Evolutionary conservation across 1,139 yeast genomes (phyloP), one percentile per base, ranked within the genome.

Genomic region (Lodderomyces jiufengensis): DNA sequence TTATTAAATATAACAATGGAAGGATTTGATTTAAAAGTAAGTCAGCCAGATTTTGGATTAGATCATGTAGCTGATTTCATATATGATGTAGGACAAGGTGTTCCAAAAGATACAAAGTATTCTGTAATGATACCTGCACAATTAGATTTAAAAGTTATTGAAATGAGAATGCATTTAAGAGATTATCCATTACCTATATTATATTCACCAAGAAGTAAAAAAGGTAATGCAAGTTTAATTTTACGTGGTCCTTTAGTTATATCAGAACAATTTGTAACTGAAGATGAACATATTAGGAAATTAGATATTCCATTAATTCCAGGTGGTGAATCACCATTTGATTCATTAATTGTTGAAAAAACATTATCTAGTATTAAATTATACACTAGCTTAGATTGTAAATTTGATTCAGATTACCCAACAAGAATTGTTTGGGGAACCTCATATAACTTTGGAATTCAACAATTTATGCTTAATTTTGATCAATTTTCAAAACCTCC

Each of bases 351-450:
- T 13, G 80, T 90, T 9, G 81, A 87, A 26, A 80, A 92, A 44
- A 83, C 97, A 0, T 65, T 90, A 32, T 75, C 95, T 0, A 70
- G 94, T 0, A 80, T 87, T 29, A 88, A 90, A 52, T 61, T 84
- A 38, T 86, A 67, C 51, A 74, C 88, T 0, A 80, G 80, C 40
- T 54, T 87, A 44, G 59, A 65, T 9, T 69, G 85, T 41, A 67
- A 65, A 11, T 69, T 84, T 28, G 66, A 70, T 38, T 74, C 95
- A 0, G 63, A 66, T 13, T 56, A 59, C 7, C 80, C 92, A 0
- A 77, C 94, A 0, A 65, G 85, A 25, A 78, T 86, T 29, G 78
- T 86, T 0, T 88, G 96, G 95, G 95, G 95, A 21, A 80, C 82
- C 25, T 83, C 88, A 0, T 82, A 81, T 51, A 87, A 81, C 49